A percentile compares a stretch with the other conserved stretches of the same genome.
Evolutionary conservation across 1,139 yeast genomes (phyloP).

Genomic region (Candida sp.): DNA sequence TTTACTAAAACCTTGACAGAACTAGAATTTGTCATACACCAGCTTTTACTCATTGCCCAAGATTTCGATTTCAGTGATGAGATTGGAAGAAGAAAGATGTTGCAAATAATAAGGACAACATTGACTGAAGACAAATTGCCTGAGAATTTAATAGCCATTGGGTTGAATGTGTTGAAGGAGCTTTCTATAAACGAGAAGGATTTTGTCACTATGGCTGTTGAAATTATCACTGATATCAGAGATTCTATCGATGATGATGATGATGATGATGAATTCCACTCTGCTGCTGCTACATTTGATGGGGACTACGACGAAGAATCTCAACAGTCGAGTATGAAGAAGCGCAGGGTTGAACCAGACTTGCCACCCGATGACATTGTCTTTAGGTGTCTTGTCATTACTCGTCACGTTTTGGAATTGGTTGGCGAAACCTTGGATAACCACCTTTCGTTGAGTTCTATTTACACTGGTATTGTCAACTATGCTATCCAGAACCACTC

Average conservation of each 20-base stretch:
- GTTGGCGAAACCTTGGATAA: conserved; percentile 67
- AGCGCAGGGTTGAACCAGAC: conserved; percentile 39
- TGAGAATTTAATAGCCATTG: conserved; percentile 57
- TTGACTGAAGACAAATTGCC: conserved; percentile 57
- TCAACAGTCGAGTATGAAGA: conserved; percentile 19
- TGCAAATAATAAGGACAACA: conserved; percentile 69
- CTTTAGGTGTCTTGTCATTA: conserved; percentile 68
- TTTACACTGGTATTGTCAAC: conserved; percentile 78
- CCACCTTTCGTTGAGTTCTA: conserved; percentile 71
- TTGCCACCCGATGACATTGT: conserved; percentile 54
- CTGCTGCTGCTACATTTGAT: conserved; percentile 52
- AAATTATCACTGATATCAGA: conserved; percentile 82
- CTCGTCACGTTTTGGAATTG: conserved; percentile 73
- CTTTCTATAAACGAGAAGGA: conserved; percentile 83
- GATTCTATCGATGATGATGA: conserved; percentile 58
- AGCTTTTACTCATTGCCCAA: conserved; percentile 68
- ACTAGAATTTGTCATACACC: conserved; percentile 76
- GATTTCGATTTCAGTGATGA: conserved; percentile 91
- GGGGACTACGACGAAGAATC: conserved; percentile 23
- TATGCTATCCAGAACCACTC: conserved; percentile 76
- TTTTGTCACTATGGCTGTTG: conserved; percentile 84
- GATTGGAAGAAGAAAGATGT: conserved; percentile 84
- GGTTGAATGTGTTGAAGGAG: conserved; percentile 69
- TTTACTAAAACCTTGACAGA: conserved; percentile 51
- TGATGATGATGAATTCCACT: conserved; percentile 53